A percentile compares a stretch with the other conserved stretches of the same genome.
Evolutionary conservation across 345 rosid genomes (phyloP).

Genomic region (Eucalyptus curtisii): DNA sequence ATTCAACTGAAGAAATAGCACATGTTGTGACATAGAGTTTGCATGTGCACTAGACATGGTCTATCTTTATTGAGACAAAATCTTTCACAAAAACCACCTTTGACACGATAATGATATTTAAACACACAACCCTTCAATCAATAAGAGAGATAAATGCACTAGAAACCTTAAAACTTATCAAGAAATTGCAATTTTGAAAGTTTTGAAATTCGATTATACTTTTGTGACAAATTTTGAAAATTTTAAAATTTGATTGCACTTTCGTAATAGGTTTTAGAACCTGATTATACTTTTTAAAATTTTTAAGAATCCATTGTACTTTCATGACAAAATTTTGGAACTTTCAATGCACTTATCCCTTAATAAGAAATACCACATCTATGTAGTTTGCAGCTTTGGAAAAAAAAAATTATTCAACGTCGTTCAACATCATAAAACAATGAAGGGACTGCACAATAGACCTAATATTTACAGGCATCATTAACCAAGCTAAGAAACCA

Average conservation of each 20-base stretch:
- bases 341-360: fast-evolving
- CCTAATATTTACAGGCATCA: fast-evolving
- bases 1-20: not conserved
- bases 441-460: not conserved
- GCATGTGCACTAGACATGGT: not conserved
- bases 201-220: too few species aligned
- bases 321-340: too few species aligned
- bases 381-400: not conserved
- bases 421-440: not conserved
- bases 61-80: not conserved
- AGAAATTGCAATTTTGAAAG: too few species aligned
- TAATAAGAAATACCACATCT: not conserved
- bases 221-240: too few species aligned
- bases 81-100: not conserved
- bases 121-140: not conserved
- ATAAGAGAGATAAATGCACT: not conserved
- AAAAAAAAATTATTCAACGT: not conserved
- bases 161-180: fast-evolving
- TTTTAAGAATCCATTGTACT: too few species aligned
- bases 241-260: fast-evolving
- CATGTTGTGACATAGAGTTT: not conserved
- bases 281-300: fast-evolving
- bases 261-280: fast-evolving
- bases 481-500: not conserved
- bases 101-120: not conserved